A percentile compares a stretch with the other conserved stretches of the same genome.
Evolutionary conservation across 371 early-diverging fungal genomes (phyloP).

Genomic region (Mucor velutinosus): DNA sequence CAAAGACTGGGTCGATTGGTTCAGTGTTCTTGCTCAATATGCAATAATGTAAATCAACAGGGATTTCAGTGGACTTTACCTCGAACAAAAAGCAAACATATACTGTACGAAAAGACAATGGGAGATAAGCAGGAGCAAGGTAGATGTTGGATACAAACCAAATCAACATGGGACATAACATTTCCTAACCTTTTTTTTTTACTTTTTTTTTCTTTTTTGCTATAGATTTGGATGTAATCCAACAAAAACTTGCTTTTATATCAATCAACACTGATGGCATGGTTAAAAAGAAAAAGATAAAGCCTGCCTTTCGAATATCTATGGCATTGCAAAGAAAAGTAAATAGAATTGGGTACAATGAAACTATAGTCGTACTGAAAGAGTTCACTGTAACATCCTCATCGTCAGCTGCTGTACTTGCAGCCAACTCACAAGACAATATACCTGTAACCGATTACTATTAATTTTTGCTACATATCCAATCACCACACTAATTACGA

Average conservation of each 20-base stretch:
- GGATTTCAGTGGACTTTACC: conserved; percentile 8
- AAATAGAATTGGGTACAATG: not conserved
- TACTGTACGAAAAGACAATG: not conserved
- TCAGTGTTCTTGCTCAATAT: conserved; percentile 6
- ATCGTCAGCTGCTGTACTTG: not conserved
- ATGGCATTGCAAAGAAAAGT: not conserved
- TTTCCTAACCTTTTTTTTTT: not conserved
- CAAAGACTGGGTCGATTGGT: not conserved
- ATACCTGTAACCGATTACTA: not conserved
- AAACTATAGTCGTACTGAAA: not conserved
- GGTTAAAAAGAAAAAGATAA: not conserved
- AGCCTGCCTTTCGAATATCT: conserved; percentile 1
- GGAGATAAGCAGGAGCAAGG: not conserved
- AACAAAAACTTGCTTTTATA: not conserved
- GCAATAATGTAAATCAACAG: not conserved
- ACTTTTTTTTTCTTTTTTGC: too few species aligned
- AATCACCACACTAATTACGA: not conserved
- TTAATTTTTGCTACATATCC: not conserved
- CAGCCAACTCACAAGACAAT: not conserved
- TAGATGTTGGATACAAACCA: not conserved
- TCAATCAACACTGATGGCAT: not conserved
- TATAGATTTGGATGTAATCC: not conserved
- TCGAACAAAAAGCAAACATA: conserved; percentile 3
- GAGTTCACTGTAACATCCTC: conserved; percentile 1
- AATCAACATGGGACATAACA: not conserved